Conservation (phyloP, 176 grass and related monocot species). For the Panicum miliaceum region DNA sequence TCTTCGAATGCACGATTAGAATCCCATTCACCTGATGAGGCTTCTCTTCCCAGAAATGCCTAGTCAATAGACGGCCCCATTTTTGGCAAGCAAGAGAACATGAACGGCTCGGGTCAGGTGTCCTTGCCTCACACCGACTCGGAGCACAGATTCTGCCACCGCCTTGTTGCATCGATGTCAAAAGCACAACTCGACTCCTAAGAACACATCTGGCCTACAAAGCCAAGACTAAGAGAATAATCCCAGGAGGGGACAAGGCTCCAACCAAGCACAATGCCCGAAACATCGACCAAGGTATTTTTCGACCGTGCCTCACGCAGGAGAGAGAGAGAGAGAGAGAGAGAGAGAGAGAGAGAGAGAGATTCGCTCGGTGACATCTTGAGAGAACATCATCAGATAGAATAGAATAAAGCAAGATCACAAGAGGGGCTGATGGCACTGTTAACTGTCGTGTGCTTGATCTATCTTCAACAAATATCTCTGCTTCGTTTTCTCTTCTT, state of each 20-base stretch:
- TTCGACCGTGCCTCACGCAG: constrained; percentile 3
- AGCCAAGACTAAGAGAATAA: background rate
- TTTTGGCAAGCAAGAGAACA: constrained; percentile 41
- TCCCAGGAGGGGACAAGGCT: background rate
- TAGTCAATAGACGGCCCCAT: constrained; percentile 16
- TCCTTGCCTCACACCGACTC: constrained; percentile 20
- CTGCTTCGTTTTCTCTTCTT: background rate
- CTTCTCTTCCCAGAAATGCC: constrained; percentile 42
- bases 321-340: background rate
- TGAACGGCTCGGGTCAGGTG: background rate
- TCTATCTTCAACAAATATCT: background rate
- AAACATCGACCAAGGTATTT: constrained; percentile 27
- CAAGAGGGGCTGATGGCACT: background rate
- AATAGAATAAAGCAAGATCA: constrained; percentile 25
- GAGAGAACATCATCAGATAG: background rate
- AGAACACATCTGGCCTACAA: constrained; percentile 12
- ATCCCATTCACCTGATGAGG: constrained; percentile 13
- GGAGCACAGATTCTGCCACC: constrained; percentile 36
- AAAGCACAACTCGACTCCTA: background rate
- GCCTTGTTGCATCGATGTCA: constrained; percentile 31
- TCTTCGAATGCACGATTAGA: constrained; percentile 28
- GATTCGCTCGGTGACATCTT: constrained; percentile 17
- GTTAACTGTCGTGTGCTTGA: background rate
- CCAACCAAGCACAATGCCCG: constrained; percentile 20
- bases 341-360: background rate